A percentile compares a stretch with the other conserved stretches of the same genome.
Conservation (phyloP, 805 yeast species). For the Myxozyma lipomycoides region DNA sequence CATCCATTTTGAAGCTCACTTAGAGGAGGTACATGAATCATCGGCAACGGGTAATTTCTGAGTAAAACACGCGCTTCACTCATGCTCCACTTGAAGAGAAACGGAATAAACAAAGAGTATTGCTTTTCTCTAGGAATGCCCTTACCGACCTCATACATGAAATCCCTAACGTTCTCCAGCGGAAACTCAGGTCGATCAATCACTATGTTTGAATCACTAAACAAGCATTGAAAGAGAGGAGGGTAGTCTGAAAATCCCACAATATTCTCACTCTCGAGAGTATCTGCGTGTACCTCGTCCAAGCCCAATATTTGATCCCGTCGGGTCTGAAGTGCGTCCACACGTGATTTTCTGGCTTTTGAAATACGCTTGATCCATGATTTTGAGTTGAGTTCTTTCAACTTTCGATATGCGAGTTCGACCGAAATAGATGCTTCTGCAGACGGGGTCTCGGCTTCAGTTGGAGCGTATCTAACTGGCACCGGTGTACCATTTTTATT, state of each 20-base stretch:
- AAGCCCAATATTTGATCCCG: constrained; percentile 41
- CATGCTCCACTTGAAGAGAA: constrained; percentile 52
- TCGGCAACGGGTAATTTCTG: constrained; percentile 83
- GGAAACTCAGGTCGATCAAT: constrained; percentile 53
- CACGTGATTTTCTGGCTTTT: constrained; percentile 34
- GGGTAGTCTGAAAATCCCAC: constrained; percentile 48
- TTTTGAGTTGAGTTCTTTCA: constrained; percentile 49
- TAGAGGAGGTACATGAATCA: constrained; percentile 63
- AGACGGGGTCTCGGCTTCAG: constrained; percentile 25
- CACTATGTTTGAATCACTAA: constrained; percentile 49
- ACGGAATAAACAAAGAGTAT: constrained; percentile 67
- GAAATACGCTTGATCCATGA: constrained; percentile 71
- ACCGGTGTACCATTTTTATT: not conserved
- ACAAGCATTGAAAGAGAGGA: constrained; percentile 49
- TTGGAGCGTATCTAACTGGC: constrained; percentile 23
- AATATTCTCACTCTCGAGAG: constrained; percentile 46
- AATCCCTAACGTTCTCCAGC: constrained; percentile 52
- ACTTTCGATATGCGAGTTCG: constrained; percentile 37
- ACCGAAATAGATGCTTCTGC: constrained; percentile 30
- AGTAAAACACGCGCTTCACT: constrained; percentile 65
- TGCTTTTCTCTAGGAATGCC: constrained; percentile 70
- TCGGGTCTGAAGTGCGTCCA: constrained; percentile 37
- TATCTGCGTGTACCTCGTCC: constrained; percentile 36
- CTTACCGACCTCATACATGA: constrained; percentile 68
- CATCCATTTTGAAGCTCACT: constrained; percentile 38